Percentiles rank a stretch among this genome's conserved stretches.
Evolutionary conservation across 352 stramenopile species (phyloP).

Genomic region (Halophytophthora polymorphica): DNA sequence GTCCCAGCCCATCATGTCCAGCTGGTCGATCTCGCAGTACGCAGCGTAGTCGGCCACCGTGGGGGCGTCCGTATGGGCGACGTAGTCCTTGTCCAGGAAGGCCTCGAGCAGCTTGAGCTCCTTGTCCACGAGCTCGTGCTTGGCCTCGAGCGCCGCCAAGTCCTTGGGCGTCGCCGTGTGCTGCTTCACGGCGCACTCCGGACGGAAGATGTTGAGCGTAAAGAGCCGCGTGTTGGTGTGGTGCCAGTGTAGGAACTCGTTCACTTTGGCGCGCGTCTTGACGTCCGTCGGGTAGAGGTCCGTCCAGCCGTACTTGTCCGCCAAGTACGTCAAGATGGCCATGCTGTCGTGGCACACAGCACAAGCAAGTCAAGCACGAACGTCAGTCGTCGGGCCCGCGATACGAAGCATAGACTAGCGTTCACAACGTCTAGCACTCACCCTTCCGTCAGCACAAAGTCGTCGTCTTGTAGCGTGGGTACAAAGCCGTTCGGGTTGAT

Average conservation of each 20-base stretch:
- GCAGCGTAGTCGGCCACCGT: slow-evolving; percentile 54
- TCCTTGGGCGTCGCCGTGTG: slow-evolving; percentile 34
- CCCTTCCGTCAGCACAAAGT: slow-evolving; percentile 56
- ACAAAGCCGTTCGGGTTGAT: slow-evolving; percentile 54
- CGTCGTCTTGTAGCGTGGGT: slow-evolving; percentile 48
- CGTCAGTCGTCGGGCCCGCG: neutral
- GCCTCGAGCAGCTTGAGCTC: slow-evolving; percentile 36
- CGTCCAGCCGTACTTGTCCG: slow-evolving; percentile 52
- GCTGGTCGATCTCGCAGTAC: slow-evolving; percentile 68
- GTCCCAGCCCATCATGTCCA: slow-evolving; percentile 51
- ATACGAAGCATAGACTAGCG: neutral
- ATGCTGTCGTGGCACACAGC: slow-evolving; percentile 15
- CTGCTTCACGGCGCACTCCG: slow-evolving; percentile 26
- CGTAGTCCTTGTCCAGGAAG: slow-evolving; percentile 47
- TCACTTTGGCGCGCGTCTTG: slow-evolving; percentile 48
- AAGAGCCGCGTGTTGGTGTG: slow-evolving; percentile 54
- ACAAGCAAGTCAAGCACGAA: neutral
- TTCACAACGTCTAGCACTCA: slow-evolving; percentile 1
- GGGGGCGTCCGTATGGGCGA: slow-evolving; percentile 44
- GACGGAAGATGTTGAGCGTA: slow-evolving; percentile 45
- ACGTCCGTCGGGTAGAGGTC: slow-evolving; percentile 48
- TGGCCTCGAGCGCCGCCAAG: slow-evolving; percentile 26
- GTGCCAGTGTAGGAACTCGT: slow-evolving; percentile 73
- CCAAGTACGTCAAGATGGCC: slow-evolving; percentile 56
- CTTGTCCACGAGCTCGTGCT: slow-evolving; percentile 36